A percentile compares a stretch with the other conserved stretches of the same genome.
Evolutionary conservation across 2,329 filamentous ascomycete genomes (phyloP).

Genomic region (Arthrobotrys musiformis): DNA sequence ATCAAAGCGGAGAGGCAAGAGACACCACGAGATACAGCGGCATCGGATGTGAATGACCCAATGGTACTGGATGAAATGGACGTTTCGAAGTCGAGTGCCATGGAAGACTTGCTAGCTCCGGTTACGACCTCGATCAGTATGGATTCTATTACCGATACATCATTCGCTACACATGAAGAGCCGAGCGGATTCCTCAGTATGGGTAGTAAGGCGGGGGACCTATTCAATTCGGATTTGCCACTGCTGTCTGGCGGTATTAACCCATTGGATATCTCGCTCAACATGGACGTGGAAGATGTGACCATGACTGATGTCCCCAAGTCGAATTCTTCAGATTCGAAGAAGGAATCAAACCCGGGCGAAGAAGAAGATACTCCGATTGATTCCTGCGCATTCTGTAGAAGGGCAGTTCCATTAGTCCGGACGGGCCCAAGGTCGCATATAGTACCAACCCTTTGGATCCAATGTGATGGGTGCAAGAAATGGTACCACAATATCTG

Average conservation of each 20-base stretch:
- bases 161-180: constrained; percentile 25
- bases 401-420: constrained; percentile 43
- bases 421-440: constrained; percentile 38
- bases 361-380: constrained; percentile 43
- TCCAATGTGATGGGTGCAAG: constrained; percentile 75
- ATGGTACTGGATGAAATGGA: constrained; percentile 39
- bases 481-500: constrained; percentile 76
- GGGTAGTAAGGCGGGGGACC: constrained; percentile 8
- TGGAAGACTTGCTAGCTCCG: constrained; percentile 35
- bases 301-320: constrained; percentile 38
- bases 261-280: constrained; percentile 52
- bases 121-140: constrained; percentile 38
- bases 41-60: constrained; percentile 2
- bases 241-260: constrained; percentile 48
- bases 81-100: constrained; percentile 9
- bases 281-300: constrained; percentile 42
- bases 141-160: constrained; percentile 37
- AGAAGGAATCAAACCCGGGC: constrained; percentile 6
- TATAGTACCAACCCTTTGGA: constrained; percentile 65
- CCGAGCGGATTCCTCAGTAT: constrained; percentile 24
- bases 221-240: constrained; percentile 36
- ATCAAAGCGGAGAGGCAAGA: constrained; percentile 24
- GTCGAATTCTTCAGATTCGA: constrained; percentile 1
- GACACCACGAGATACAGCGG: constrained; percentile 2
- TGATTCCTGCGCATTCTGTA: constrained; percentile 45